These are phyloP conservation scores for Arthrobotrys sinensis DNA, from an alignment of 2,329 filamentous ascomycete genomes.

Conservation along the genomic window DNA sequence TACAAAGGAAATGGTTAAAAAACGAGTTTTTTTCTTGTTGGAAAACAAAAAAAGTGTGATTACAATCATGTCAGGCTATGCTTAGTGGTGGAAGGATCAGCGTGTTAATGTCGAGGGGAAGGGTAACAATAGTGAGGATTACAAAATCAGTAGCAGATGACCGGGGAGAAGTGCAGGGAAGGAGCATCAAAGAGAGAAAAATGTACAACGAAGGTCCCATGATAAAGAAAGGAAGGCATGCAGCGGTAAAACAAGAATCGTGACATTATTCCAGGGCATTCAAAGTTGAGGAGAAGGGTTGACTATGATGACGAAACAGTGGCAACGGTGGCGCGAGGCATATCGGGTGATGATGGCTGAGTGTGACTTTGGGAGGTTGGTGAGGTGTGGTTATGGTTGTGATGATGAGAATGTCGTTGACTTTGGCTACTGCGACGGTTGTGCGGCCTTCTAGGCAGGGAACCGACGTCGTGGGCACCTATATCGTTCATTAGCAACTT, in stretches of 20 bases:
- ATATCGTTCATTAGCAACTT: slow-evolving; percentile 50
- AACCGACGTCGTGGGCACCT: slow-evolving; percentile 83
- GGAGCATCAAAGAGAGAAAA: slow-evolving; percentile 28
- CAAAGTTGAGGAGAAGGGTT: slow-evolving; percentile 5
- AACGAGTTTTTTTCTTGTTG: slow-evolving; percentile 4
- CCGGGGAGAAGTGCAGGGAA: slow-evolving; percentile 2
- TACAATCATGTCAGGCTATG: slow-evolving; percentile 45
- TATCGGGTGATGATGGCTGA: slow-evolving; percentile 48
- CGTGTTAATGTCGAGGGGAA: background rate
- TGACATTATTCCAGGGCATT: slow-evolving; percentile 45
- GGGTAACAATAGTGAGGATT: slow-evolving; percentile 26
- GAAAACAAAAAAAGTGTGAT: slow-evolving; percentile 14
- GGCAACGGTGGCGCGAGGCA: slow-evolving; percentile 48
- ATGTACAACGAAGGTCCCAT: slow-evolving; percentile 48
- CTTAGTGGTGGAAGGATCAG: slow-evolving; percentile 1
- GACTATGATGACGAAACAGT: slow-evolving; percentile 46
- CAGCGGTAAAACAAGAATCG: slow-evolving; percentile 19
- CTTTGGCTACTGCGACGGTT: slow-evolving; percentile 68
- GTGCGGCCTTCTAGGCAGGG: slow-evolving; percentile 68
- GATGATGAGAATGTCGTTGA: slow-evolving; percentile 65
- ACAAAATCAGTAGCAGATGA: slow-evolving; percentile 36
- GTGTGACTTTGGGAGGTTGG: slow-evolving; percentile 32
- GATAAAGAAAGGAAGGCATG: slow-evolving; percentile 28
- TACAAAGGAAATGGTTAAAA: slow-evolving; percentile 53
- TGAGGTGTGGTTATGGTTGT: slow-evolving; percentile 37